Evolutionary conservation across 2,329 filamentous ascomycete genomes (phyloP).

Genomic region (Didymella glomerata): DNA sequence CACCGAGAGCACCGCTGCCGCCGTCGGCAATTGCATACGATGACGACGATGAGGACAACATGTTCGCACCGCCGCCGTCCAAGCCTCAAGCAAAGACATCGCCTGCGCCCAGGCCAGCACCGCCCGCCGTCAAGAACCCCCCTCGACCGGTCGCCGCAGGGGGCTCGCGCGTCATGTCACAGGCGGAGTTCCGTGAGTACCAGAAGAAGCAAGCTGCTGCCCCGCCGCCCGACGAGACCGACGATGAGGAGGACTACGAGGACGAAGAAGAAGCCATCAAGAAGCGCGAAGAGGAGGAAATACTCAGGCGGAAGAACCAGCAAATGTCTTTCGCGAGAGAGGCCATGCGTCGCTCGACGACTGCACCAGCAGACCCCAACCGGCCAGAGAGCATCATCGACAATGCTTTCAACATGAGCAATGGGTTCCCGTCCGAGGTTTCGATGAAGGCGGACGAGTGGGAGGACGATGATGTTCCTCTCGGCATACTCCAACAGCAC

Average conservation of each 20-base stretch:
- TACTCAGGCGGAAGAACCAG: slow-evolving; percentile 43
- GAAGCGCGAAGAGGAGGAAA: slow-evolving; percentile 45
- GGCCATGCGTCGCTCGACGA: slow-evolving; percentile 47
- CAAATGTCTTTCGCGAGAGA: slow-evolving; percentile 48
- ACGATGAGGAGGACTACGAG: slow-evolving; percentile 49
- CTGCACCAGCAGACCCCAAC: slow-evolving; percentile 32
- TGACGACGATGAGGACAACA: slow-evolving; percentile 42
- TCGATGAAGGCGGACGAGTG: slow-evolving; percentile 49
- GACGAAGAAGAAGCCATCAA: slow-evolving; percentile 50
- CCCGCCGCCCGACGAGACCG: slow-evolving; percentile 38
- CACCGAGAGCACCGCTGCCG: slow-evolving; percentile 40
- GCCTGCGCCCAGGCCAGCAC: slow-evolving; percentile 18
- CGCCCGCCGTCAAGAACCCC: slow-evolving; percentile 25
- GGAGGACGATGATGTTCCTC: slow-evolving; percentile 51
- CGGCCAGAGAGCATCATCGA: slow-evolving; percentile 33
- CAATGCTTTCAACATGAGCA: slow-evolving; percentile 23
- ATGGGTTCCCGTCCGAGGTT: slow-evolving; percentile 48
- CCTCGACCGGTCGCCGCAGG: slow-evolving; percentile 18
- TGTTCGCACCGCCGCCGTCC: slow-evolving; percentile 37
- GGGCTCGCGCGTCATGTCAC: slow-evolving; percentile 44
- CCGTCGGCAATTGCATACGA: slow-evolving; percentile 28
- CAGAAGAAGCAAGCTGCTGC: slow-evolving; percentile 40
- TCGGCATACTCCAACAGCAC: slow-evolving; percentile 51
- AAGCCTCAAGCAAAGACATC: slow-evolving; percentile 19
- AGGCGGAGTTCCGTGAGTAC: slow-evolving; percentile 45